phyloP scores from a whole-genome alignment of 257 asterid species.

The Jacaranda mimosifolia region DNA sequence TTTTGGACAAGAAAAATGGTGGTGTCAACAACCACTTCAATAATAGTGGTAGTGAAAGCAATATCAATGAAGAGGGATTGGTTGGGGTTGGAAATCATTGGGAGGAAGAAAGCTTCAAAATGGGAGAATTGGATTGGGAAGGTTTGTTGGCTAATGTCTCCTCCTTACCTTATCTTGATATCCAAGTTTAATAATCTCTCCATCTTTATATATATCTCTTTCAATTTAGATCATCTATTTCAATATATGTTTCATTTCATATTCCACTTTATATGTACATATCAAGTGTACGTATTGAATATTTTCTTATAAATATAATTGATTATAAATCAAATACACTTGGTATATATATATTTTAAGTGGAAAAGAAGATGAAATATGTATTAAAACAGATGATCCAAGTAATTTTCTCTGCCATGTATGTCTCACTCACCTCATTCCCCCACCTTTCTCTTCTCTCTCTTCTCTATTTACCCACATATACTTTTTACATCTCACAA shows the following conservation, averaged over 20 bases:
- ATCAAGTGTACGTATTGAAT: no score
- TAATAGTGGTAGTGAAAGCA: conserved; percentile 30
- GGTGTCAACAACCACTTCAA: conserved; percentile 29
- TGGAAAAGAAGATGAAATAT: no score
- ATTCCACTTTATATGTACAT: no score
- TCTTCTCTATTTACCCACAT: background rate
- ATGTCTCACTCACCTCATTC: background rate
- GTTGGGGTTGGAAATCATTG: conserved; percentile 77
- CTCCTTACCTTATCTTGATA: conserved; percentile 88
- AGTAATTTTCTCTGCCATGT: no score
- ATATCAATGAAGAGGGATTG: conserved; percentile 60
- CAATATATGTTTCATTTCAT: no score
- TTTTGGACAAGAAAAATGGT: conserved; percentile 42
- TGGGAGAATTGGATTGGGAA: conserved; percentile 95
- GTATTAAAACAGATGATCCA: no score
- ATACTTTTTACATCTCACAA: background rate
- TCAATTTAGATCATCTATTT: background rate
- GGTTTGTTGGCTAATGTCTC: conserved; percentile 96
- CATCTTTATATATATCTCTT: conserved; percentile 17
- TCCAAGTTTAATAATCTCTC: conserved; percentile 57
- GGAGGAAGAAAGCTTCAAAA: conserved; percentile 72
- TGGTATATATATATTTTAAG: no score
- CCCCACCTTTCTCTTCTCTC: background rate
- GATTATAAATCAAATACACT: no score
- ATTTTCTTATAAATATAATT: background rate